Base-by-base conservation (phyloP, 2,329 filamentous ascomycete genomes). In the Myriangium duriaei region DNA sequence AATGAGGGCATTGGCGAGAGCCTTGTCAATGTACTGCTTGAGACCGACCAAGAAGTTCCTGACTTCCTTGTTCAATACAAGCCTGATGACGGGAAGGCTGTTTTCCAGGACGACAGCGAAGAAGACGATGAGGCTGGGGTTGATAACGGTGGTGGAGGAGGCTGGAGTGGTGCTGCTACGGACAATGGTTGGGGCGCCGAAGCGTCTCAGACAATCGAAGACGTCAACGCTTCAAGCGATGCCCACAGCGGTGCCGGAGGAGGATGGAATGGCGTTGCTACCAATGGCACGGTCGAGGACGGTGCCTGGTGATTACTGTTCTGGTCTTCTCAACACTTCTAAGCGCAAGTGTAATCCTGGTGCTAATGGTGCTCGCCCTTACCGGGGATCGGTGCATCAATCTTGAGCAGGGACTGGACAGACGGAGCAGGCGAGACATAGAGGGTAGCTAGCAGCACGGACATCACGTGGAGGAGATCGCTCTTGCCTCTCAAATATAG, bases 1-100 rank as follows among this genome's bases (percentile, higher is more conserved):
- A 82, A 96, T 49, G 73, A 81, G 40, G 71, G 78, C 3, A 63
- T 96, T 30, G 85, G 72, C 0, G 68, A 72, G 7, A 75, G 81
- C 2, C 67, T 98, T 1, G 81, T 84, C 26, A 86, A 87, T 55
- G 76, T 84, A 4, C 67, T 98, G 0, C 53, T 93, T 0, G 88
- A 96, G 60, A 82, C 76, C 4, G 68, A 76, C 4, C 85, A 94
- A 59, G 60, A 67, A 0, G 62, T 98, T 16, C 91, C 91, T 0
- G 81, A 92, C 0, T 96, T 96, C 54, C 70, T 96, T 0, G 55
- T 79, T 47, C 46, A 65, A 1, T 76, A 74, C 54, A 61, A 74
- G 40, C 79, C 80, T 0, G 69, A 78, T 41, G 68, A 70, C 1
- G 62, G 60, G 0, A 59, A 64, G 47, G 56, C 42, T 19, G 53